Percentiles rank a stretch among this genome's conserved stretches.
These are phyloP conservation scores for Artemisia argyi DNA, from an alignment of 129 eudicot species.

Conservation along the genomic window DNA sequence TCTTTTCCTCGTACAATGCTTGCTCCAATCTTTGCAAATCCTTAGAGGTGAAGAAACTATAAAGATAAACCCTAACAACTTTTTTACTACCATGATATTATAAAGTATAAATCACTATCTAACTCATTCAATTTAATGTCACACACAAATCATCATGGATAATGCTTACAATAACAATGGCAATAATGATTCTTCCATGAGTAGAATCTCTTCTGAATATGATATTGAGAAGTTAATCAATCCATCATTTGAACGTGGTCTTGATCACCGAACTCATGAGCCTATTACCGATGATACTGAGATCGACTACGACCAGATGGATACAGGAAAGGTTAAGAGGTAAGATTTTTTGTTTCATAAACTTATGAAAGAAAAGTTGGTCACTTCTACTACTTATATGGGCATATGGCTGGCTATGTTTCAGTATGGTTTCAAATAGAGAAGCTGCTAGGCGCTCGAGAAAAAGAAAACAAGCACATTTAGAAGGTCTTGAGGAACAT, in stretches of 20 bases:
- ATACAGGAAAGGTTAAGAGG: background rate
- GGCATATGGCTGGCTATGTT: slow-evolving; percentile 23
- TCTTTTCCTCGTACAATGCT: background rate
- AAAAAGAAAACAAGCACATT: slow-evolving; percentile 70
- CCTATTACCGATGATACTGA: too few relatives aligned
- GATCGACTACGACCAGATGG: too few relatives aligned
- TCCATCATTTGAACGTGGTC: too few relatives aligned
- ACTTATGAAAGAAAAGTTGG: slow-evolving; percentile 8
- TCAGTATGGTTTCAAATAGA: slow-evolving; percentile 87
- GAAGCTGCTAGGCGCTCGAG: slow-evolving; percentile 93
- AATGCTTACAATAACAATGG: background rate
- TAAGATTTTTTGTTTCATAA: background rate
- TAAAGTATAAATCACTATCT: background rate
- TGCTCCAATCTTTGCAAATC: background rate
- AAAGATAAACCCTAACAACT: background rate
- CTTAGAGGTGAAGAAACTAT: background rate
- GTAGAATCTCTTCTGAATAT: too few relatives aligned
- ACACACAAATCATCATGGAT: background rate
- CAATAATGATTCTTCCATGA: background rate
- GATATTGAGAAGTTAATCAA: too few relatives aligned
- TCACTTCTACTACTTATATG: background rate
- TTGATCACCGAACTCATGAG: too few relatives aligned
- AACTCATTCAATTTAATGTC: background rate
- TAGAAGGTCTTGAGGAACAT: slow-evolving; percentile 72
- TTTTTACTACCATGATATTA: background rate